A percentile compares a stretch with the other conserved stretches of the same genome.
These are phyloP conservation scores for Bipolaris bicolor DNA, from an alignment of 2,329 filamentous ascomycete genomes.

Conservation along the genomic window DNA sequence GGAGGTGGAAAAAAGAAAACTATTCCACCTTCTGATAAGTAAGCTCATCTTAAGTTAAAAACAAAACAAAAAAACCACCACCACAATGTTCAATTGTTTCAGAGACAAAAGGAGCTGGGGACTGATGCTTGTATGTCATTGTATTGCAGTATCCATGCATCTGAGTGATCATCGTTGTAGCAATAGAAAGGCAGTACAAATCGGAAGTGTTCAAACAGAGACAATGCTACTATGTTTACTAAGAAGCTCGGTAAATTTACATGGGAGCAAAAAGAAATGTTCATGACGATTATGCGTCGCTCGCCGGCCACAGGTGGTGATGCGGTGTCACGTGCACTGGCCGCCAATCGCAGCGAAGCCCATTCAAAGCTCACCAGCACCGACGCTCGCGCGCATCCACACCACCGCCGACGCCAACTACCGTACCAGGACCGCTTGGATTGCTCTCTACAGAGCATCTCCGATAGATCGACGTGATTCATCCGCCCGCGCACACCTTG, in stretches of 20 bases:
- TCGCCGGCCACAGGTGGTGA: background rate
- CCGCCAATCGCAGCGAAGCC: constrained; percentile 19
- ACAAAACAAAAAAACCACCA: no score
- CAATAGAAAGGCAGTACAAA: no score
- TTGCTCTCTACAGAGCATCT: background rate
- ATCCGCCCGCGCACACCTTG: constrained; percentile 4
- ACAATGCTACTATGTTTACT: no score
- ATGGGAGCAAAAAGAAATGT: background rate
- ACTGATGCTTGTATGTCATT: no score
- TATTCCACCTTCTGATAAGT: no score
- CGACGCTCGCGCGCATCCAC: constrained; percentile 9
- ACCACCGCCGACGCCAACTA: constrained; percentile 25
- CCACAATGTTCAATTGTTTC: no score
- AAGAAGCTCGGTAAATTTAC: background rate
- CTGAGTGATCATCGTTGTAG: no score
- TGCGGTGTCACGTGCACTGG: constrained; percentile 17
- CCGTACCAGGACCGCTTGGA: constrained; percentile 5
- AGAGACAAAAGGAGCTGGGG: no score
- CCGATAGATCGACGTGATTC: background rate
- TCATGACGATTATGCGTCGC: background rate
- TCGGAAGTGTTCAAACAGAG: no score
- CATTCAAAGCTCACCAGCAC: constrained; percentile 21
- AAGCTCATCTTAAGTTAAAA: no score
- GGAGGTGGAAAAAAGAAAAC: no score
- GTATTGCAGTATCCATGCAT: no score